Base-by-base conservation (phyloP, 345 rosid genomes). In the Combretum micranthum region DNA sequence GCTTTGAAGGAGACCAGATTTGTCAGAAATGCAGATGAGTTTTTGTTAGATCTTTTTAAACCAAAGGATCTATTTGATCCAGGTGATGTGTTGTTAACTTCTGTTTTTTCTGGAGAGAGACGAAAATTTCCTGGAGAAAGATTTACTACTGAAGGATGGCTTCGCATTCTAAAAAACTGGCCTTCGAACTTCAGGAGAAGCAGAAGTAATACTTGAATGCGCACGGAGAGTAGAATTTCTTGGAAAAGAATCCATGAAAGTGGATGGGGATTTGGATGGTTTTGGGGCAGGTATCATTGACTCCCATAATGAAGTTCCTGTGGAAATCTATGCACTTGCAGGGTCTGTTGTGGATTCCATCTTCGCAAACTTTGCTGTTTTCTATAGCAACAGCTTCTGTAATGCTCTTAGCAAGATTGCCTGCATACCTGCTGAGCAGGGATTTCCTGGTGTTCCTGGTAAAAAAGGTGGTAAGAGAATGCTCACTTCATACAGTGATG, bases 61-160 rank as follows among this genome's bases (percentile, higher is more conserved):
- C 94, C 98, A 15, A 91, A 80, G 74, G 91, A 91, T 59, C 74
- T 91, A 67, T 85, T 81, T 80, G 98, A 91, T 79, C 91, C 96
- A 23, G 64, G 78, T 68, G 98, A 91, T 85, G 70, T 82, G 63
- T 72, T 91, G 63, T 65, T 91, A 75, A 66, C 81, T 52, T 83
- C 96, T 21, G 94, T 85, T 50, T 91, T 91, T 78, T 80, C 79
- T 19, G 87, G 90, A 53, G 89, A 87, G 81, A 83, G 87, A 69
- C 79, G 73, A 66, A 83, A 78, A 63, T 87, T 90, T 77, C 97
- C 97, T 21, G 97, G 97, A 66, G 97, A 90, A 77, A 85, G 96
- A 77, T 90, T 90, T 72, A 63, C 69, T 64, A 70, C 84, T 23
- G 86, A 85, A 47, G 79, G 86, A 47, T 90, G 97, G 97, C 96